These are phyloP conservation scores for Cytospora mali DNA, from an alignment of 2,329 filamentous ascomycete genomes.

Conservation along the genomic window DNA sequence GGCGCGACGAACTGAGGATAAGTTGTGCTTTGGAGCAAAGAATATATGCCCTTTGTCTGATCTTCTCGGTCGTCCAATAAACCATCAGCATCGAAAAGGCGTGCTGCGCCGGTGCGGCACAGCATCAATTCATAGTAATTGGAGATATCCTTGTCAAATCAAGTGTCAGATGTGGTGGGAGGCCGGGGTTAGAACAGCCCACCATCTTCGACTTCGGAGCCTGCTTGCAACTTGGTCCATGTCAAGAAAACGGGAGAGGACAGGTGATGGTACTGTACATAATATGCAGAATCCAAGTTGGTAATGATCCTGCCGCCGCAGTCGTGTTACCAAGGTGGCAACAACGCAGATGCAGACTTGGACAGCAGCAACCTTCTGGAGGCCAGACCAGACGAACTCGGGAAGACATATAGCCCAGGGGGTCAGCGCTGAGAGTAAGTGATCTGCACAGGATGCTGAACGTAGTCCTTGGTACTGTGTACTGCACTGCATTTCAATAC, in stretches of 20 bases:
- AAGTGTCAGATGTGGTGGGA: slow-evolving; percentile 26
- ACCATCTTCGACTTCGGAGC: slow-evolving; percentile 10
- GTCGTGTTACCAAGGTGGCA: slow-evolving; percentile 15
- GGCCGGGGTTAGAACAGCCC: slow-evolving; percentile 12
- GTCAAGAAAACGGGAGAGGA: neutral
- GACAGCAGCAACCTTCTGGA: slow-evolving; percentile 10
- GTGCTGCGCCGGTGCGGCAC: slow-evolving; percentile 12
- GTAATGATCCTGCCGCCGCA: slow-evolving; percentile 10
- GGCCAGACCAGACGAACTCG: slow-evolving; percentile 6
- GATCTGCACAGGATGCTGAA: slow-evolving; percentile 7
- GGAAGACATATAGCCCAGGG: slow-evolving; percentile 2
- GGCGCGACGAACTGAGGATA: neutral
- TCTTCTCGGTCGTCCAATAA: slow-evolving; percentile 3
- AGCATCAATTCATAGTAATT: slow-evolving; percentile 18
- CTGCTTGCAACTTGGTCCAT: neutral
- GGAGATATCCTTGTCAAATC: slow-evolving; percentile 22
- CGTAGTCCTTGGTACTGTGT: slow-evolving; percentile 8
- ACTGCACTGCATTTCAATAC: slow-evolving; percentile 11
- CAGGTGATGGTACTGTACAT: neutral
- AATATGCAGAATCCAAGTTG: neutral
- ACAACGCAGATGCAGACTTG: slow-evolving; percentile 20
- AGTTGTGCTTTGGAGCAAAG: neutral
- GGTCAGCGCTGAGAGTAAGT: slow-evolving; percentile 7
- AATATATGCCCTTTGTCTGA: neutral
- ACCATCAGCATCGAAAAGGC: neutral